Evolutionary conservation across 345 rosid species (phyloP).

Genomic region (Eucalyptus curtisii): DNA sequence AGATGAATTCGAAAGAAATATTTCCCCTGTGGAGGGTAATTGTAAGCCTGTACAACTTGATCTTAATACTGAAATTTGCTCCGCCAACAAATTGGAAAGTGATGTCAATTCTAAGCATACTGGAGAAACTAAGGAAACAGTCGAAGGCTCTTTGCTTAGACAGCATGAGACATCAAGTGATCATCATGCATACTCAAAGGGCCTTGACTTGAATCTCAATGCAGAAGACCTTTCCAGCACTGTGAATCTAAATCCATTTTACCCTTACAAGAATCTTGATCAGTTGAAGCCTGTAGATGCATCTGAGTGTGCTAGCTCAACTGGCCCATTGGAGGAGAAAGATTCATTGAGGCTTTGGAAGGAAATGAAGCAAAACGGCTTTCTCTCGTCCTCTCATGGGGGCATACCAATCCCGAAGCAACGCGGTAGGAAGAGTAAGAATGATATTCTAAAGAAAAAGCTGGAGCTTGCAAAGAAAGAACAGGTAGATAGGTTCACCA

Average conservation of each 20-base stretch:
- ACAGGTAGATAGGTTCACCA: slow-evolving; percentile 66
- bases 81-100: background rate
- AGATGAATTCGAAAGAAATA: slow-evolving; percentile 1
- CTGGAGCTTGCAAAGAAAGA: slow-evolving; percentile 69
- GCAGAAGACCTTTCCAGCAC: slow-evolving; percentile 45
- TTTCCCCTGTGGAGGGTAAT: background rate
- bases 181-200: slow-evolving; percentile 11
- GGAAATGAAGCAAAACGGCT: slow-evolving; percentile 88
- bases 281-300: slow-evolving; percentile 15
- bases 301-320: slow-evolving; percentile 74
- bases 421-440: slow-evolving; percentile 49
- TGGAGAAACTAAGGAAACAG: background rate
- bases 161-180: background rate
- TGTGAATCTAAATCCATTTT: slow-evolving; percentile 16
- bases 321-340: slow-evolving; percentile 28
- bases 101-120: slow-evolving; percentile 2
- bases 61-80: slow-evolving; percentile 20
- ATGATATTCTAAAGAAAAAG: slow-evolving; percentile 41
- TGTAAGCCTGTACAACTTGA: slow-evolving; percentile 10
- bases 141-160: slow-evolving; percentile 7
- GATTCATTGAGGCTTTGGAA: slow-evolving; percentile 69
- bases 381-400: slow-evolving; percentile 61
- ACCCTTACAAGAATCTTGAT: slow-evolving; percentile 15
- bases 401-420: slow-evolving; percentile 59
- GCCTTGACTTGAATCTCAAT: slow-evolving; percentile 39